Evolutionary conservation across 83 land plant genomes (phyloP), one percentile per base, ranked within the genome.

Genomic region (Diphasiastrum complanatum): DNA sequence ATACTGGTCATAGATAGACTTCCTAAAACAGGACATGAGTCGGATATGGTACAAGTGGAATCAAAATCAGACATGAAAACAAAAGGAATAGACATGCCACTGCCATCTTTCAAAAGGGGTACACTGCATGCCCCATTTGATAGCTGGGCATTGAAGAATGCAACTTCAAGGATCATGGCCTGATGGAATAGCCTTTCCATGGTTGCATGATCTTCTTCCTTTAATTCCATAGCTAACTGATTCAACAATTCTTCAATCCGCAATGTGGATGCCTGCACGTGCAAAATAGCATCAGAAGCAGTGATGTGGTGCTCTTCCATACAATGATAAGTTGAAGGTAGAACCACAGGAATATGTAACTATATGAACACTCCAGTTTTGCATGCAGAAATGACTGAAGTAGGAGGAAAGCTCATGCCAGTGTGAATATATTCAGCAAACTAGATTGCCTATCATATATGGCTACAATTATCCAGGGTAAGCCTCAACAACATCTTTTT

Each of bases 11-110:
- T 81, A 27, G 89, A 74, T 57, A 84, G 79, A 35, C 84, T 89
- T 16, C 89, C 97, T 78, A 89, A 60, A 47, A 86, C 81, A 52
- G 93, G 86, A 68, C 87, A 83, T 0, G 99, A 95, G 77, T 95
- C 99, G 51, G 80, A 65, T 33, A 89, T 74, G 14, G 87, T 82
- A 75, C 99, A 89, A 25, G 99, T 89, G 70, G 85, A 77, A 65
- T 95, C 99, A 67, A 89, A 95, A 70, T 89, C 97, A 59, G 89
- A 86, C 57, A 89, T 78, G 35, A 95, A 45, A 1, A 85, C 32
- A 33, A 77, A 73, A 18, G 74, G 33, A 56, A n/a, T 29, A 71
- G 54, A 23, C 64, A 70, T 19, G 71, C 69, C 47, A 63, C 64
- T 33, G 60, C 78, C 33, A 34, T 38, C 35, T 55, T 70, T 68